A percentile compares a stretch with the other conserved stretches of the same genome.
Conservation (phyloP, 1,284 basidiomycete species). For the Leccinum fuscescens region DNA sequence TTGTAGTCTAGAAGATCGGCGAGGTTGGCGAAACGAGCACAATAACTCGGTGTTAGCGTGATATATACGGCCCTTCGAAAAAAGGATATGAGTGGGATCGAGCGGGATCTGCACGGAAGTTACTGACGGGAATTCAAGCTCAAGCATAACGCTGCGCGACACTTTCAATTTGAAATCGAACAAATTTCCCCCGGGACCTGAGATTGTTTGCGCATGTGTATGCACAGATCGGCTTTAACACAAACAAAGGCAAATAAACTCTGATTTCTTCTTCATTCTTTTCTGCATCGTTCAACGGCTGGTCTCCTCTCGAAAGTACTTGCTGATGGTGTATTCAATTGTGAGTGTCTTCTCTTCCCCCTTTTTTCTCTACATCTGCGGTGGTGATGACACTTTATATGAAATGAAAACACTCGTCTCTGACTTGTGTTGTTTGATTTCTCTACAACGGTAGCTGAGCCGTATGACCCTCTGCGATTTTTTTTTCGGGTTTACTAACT, state of each 20-base stretch:
- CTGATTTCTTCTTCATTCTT: constrained; percentile 2
- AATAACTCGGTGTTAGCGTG: too few species aligned
- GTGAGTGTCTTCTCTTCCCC: constrained; percentile 21
- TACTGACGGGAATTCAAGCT: too few species aligned
- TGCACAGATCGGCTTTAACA: neutral
- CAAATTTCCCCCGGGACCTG: too few species aligned
- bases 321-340: neutral
- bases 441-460: constrained; percentile 68
- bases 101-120: too few species aligned
- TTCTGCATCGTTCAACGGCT: neutral
- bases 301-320: neutral
- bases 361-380: constrained; percentile 44
- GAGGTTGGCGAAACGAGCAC: neutral
- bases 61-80: neutral
- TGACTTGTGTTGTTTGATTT: constrained; percentile 38
- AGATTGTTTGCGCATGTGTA: constrained; percentile 20
- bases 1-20: neutral
- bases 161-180: neutral
- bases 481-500: constrained; percentile 11
- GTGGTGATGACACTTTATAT: constrained; percentile 47
- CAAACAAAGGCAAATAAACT: constrained; percentile 23
- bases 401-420: constrained; percentile 38
- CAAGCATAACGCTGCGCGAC: too few species aligned
- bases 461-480: constrained; percentile 3
- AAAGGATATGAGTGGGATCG: neutral